Evolutionary conservation across 352 stramenopile genomes (phyloP).

Genomic region (Phytopythium oedochilum): DNA sequence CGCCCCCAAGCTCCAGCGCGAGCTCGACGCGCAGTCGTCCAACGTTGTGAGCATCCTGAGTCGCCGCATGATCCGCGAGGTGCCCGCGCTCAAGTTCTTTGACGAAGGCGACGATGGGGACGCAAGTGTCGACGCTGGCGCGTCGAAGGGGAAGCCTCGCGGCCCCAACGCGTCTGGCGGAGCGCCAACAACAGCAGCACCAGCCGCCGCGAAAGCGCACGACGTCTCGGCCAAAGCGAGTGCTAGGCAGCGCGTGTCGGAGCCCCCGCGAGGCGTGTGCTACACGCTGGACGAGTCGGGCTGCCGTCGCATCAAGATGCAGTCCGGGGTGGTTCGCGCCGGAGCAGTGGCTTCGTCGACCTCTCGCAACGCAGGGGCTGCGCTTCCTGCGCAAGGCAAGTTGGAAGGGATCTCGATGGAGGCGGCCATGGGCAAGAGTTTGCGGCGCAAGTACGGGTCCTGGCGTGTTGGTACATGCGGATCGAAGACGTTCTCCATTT

Average conservation of each 20-base stretch:
- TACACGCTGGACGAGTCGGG: slow-evolving; percentile 63
- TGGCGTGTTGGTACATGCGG: neutral
- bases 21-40: slow-evolving; percentile 49
- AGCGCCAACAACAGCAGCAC: neutral
- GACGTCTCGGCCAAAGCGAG: neutral
- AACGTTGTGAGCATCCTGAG: slow-evolving; percentile 76
- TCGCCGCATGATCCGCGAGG: slow-evolving; percentile 61
- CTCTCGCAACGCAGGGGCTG: neutral
- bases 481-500: neutral
- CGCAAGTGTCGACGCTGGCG: neutral
- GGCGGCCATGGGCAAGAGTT: slow-evolving; percentile 45
- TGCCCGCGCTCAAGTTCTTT: slow-evolving; percentile 79
- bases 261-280: slow-evolving; percentile 54
- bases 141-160: neutral
- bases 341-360: neutral
- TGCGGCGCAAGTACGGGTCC: slow-evolving; percentile 43
- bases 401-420: slow-evolving; percentile 47
- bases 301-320: slow-evolving; percentile 70
- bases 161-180: neutral
- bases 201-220: neutral
- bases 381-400: slow-evolving; percentile 6
- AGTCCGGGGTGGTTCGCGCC: slow-evolving; percentile 20
- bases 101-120: slow-evolving; percentile 28
- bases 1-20: slow-evolving; percentile 37
- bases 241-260: neutral